These are phyloP conservation scores for Mortierella polycephala DNA, from an alignment of 371 early-diverging fungal species.

Conservation along the genomic window DNA sequence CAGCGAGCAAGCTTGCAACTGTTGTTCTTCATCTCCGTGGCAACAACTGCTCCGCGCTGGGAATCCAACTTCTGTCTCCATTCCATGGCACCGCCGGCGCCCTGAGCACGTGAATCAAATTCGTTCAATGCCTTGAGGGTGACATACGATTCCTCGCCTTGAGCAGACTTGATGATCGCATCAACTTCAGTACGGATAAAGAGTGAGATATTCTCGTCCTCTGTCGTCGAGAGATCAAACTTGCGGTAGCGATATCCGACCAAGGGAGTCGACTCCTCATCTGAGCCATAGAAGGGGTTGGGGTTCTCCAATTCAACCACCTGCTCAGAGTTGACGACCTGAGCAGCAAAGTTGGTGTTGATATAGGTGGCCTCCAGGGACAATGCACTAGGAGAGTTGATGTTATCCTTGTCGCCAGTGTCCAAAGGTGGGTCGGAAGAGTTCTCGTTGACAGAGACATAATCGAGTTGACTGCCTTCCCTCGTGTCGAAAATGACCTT, in stretches of 20 bases:
- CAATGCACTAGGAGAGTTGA: conserved; percentile 89
- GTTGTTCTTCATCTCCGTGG: conserved; percentile 98
- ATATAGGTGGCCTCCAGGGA: conserved; percentile 92
- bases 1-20: conserved; percentile 94
- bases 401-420: conserved; percentile 82
- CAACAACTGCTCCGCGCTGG: conserved; percentile 96
- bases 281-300: conserved; percentile 80
- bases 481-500: conserved; percentile 94
- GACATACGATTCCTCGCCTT: conserved; percentile 73
- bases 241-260: conserved; percentile 92
- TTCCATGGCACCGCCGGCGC: conserved; percentile 89
- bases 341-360: conserved; percentile 88
- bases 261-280: conserved; percentile 66
- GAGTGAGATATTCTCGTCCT: conserved; percentile 66
- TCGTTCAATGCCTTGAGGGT: conserved; percentile 90
- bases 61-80: conserved; percentile 96
- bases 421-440: conserved; percentile 93
- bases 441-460: conserved; percentile 95
- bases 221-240: conserved; percentile 70
- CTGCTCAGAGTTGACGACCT: conserved; percentile 76
- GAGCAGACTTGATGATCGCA: conserved; percentile 74
- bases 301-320: conserved; percentile 68
- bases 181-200: conserved; percentile 93
- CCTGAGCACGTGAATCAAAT: conserved; percentile 89
- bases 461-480: conserved; percentile 81